Percentiles rank a stretch among this genome's conserved stretches.
These are phyloP conservation scores for Solanum stenotomum DNA, from an alignment of 257 asterid genomes.

Conservation along the genomic window DNA sequence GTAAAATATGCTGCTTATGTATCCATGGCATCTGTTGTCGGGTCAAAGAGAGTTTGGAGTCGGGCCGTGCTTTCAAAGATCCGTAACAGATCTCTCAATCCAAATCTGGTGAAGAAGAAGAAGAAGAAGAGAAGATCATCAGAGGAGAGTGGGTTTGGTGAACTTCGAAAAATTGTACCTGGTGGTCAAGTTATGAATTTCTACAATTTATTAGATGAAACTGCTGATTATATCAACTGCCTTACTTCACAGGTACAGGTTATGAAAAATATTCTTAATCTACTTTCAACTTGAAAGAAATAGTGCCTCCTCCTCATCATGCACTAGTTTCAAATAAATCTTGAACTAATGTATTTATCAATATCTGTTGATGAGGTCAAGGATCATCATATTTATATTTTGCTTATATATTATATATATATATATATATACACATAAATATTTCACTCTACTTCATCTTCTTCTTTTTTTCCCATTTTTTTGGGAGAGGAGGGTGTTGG, in stretches of 20 bases:
- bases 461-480: background rate
- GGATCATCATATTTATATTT: background rate
- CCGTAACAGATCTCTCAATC: constrained; percentile 9
- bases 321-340: background rate
- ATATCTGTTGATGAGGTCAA: background rate
- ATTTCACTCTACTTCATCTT: background rate
- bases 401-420: background rate
- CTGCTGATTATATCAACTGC: constrained; percentile 67
- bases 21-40: constrained; percentile 66
- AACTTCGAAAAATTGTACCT: constrained; percentile 51
- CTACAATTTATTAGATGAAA: constrained; percentile 49
- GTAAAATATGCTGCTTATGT: constrained; percentile 52
- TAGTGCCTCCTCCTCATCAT: background rate
- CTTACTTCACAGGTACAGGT: constrained; percentile 66
- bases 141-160: constrained; percentile 3
- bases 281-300: constrained; percentile 21
- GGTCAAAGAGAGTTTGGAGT: constrained; percentile 56
- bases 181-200: constrained; percentile 55
- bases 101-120: background rate
- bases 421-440: background rate
- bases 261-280: constrained; percentile 46
- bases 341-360: background rate
- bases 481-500: too few species aligned
- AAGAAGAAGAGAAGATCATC: background rate
- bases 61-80: constrained; percentile 49